Evolutionary conservation across 2,329 filamentous ascomycete genomes (phyloP), one percentile per base, ranked within the genome.

Genomic region (Herpotrichia juniperi): DNA sequence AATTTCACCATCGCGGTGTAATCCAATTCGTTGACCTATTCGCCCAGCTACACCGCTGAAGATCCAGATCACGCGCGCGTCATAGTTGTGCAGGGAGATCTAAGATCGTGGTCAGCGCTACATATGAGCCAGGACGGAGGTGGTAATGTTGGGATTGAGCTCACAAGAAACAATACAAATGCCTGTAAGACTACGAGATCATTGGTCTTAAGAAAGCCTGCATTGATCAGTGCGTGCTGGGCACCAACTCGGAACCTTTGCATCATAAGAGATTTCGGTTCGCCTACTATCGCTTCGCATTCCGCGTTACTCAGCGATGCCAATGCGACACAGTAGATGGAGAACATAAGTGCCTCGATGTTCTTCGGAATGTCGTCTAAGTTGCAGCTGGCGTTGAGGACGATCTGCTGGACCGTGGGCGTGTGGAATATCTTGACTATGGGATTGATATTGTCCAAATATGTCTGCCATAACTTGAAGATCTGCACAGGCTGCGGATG

Each of bases 401-500:
- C 76, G 40, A 83, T 81, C 2, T 82, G 81, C 62, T 91, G 86
- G 3, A 91, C 71, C 0, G 86, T 86, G 0, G 89, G 89, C 1
- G 87, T 82, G 66, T 93, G 90, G 21, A 91, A 85, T 40, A 86
- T 64, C 67, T 92, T 93, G 59, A 85, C 84, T 40, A 91, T 69
- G 0, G 89, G 89, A 62, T 93, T 89, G 49, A 93, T 85, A 54
- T 90, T 86, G 43, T 90, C 85, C 5, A 91, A 75, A 58, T 87
- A 92, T 8, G 85, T 78, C 67, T 91, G 87, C 90, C 90, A 93
- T 4, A 93, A 79, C 45, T 81, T 81, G 62, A 90, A 86, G 22
- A 89, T 83, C 28, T 90, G 84, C 11, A 84, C 80, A 0, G 86
- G 82, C 4, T 84, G 77, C 0, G 90, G 89, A 59, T 88, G 86